Percentiles rank a stretch among this genome's conserved stretches.
phyloP scores from a whole-genome alignment of 305 asterid species.

The Fraxinus dipetala region DNA sequence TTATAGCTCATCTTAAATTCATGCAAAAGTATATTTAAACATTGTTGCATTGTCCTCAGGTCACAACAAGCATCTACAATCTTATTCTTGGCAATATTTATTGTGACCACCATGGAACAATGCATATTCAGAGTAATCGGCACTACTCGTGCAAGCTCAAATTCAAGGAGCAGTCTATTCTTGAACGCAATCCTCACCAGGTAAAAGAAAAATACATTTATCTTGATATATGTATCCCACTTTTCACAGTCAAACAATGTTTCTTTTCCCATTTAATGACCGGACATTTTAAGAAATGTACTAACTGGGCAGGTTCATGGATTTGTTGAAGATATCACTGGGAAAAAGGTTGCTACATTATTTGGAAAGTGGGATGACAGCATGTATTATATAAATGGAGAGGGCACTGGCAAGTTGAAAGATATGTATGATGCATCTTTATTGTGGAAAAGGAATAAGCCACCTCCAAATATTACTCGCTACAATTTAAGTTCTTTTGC shows the following conservation, averaged over 20 bases:
- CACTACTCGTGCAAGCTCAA: slow-evolving; percentile 36
- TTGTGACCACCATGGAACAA: slow-evolving; percentile 85
- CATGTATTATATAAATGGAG: neutral
- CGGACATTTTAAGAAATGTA: neutral
- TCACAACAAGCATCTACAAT: slow-evolving; percentile 82
- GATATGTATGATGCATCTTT: neutral
- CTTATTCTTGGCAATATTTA: slow-evolving; percentile 83
- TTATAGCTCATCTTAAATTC: neutral
- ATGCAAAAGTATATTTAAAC: neutral
- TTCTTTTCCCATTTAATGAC: neutral
- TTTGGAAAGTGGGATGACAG: neutral
- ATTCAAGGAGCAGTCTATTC: neutral
- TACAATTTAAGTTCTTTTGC: neutral
- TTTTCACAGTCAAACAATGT: neutral
- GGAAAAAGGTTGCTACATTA: neutral
- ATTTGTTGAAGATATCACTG: neutral
- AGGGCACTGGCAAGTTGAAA: neutral
- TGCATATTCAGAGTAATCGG: slow-evolving; percentile 80
- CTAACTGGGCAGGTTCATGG: neutral
- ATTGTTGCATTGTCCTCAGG: slow-evolving; percentile 42
- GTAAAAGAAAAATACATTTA: slow-evolving; percentile 30
- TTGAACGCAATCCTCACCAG: slow-evolving; percentile 94
- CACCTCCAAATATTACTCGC: neutral
- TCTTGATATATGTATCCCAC: neutral
- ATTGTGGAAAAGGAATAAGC: neutral